Evolutionary conservation across 176 grass and related monocot genomes (phyloP).

Genomic region (Chrysopogon serrulatus): DNA sequence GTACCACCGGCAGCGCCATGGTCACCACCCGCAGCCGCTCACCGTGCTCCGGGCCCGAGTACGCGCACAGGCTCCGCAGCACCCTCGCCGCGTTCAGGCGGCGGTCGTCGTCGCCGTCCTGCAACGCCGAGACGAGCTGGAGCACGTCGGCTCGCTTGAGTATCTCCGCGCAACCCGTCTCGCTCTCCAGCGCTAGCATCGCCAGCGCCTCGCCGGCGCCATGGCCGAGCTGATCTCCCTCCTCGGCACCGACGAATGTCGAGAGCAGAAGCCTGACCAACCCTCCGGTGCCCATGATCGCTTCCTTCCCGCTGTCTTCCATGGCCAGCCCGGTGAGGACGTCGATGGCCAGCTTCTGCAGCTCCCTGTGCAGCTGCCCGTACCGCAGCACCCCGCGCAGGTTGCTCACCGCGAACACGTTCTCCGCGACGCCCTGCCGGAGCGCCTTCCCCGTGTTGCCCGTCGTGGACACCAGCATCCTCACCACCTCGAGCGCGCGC

Average conservation of each 20-base stretch:
- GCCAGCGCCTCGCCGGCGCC: conserved; percentile 54
- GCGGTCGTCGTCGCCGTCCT: neutral
- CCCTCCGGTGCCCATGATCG: conserved; percentile 39
- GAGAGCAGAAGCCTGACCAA: conserved; percentile 50
- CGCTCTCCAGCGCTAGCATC: conserved; percentile 58
- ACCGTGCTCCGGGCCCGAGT: neutral
- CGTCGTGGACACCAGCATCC: conserved; percentile 39
- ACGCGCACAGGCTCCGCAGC: conserved; percentile 54
- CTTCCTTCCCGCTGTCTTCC: conserved; percentile 13
- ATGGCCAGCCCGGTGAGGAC: conserved; percentile 53
- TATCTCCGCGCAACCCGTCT: conserved; percentile 48
- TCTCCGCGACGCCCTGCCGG: conserved; percentile 37
- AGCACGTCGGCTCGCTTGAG: conserved; percentile 38
- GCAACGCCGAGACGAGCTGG: conserved; percentile 28
- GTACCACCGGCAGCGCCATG: neutral
- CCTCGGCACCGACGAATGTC: conserved; percentile 26
- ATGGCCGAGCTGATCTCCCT: neutral
- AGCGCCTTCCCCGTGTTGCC: conserved; percentile 44
- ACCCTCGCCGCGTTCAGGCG: conserved; percentile 39
- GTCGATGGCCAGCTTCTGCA: conserved; percentile 60
- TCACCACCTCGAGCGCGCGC: conserved; percentile 44
- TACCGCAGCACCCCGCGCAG: conserved; percentile 44
- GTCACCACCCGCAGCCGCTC: conserved; percentile 23
- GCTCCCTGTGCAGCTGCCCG: conserved; percentile 23
- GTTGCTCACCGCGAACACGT: conserved; percentile 62